Evolutionary conservation across 1,284 basidiomycete genomes (phyloP).

Genomic region (Trichosporon coremiiforme): DNA sequence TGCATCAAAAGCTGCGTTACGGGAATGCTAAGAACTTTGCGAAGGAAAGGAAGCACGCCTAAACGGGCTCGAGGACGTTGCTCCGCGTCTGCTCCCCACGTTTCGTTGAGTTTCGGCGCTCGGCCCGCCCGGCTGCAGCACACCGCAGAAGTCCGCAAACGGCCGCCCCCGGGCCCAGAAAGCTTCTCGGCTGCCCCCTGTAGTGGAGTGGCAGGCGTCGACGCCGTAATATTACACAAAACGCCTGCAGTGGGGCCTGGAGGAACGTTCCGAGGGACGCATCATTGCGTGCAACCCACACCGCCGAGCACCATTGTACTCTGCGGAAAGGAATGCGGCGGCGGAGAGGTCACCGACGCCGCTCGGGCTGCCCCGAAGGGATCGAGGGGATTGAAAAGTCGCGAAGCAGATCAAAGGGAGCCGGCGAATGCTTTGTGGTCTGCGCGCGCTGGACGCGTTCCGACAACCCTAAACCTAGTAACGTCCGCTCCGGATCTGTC

Average conservation of each 20-base stretch:
- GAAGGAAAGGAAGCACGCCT: neutral
- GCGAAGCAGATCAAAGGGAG: neutral
- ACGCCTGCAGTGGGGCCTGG: too few relatives aligned
- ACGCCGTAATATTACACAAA: neutral
- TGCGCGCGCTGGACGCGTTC: neutral
- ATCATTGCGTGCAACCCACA: too few relatives aligned
- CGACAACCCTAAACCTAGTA: neutral
- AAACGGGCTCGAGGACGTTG: neutral
- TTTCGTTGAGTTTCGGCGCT: neutral
- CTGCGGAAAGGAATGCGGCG: neutral
- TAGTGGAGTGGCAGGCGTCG: too few relatives aligned
- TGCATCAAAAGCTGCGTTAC: neutral
- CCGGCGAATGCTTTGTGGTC: neutral
- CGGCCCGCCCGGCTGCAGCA: too few relatives aligned
- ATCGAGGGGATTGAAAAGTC: neutral
- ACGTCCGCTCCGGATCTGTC: neutral
- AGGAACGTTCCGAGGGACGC: neutral
- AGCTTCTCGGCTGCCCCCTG: neutral
- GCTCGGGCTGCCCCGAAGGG: too few relatives aligned
- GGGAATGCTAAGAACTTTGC: neutral
- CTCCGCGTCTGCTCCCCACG: neutral
- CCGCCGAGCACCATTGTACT: too few relatives aligned
- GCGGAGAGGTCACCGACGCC: neutral
- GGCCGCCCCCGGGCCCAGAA: neutral
- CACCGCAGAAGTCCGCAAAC: too few relatives aligned